A percentile compares a stretch with the other conserved stretches of the same genome.
Evolutionary conservation across 129 eudicot species (phyloP).

Genomic region (Daucus carota): DNA sequence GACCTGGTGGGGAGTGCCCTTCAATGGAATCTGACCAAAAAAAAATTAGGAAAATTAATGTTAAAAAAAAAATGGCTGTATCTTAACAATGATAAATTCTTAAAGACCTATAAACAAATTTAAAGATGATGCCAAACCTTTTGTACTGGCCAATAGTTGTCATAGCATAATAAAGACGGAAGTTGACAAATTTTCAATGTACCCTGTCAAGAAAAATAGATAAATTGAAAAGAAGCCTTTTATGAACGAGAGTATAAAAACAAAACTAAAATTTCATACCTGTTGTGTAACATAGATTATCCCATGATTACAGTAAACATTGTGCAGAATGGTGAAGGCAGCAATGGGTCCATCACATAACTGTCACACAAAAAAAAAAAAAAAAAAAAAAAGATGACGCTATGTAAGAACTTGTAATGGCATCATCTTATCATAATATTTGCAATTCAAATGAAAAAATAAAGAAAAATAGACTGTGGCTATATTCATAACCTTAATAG

Average conservation of each 20-base stretch:
- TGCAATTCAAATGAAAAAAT: background rate
- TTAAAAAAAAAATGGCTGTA: background rate
- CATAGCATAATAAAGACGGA: conserved; percentile 70
- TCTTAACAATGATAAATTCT: background rate
- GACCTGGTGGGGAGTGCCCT: conserved; percentile 98
- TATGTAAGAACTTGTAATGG: conserved; percentile 2
- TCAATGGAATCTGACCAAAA: conserved; percentile 64
- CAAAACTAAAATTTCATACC: conserved; percentile 27
- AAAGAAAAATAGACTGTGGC: background rate
- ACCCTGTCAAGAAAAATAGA: conserved; percentile 41
- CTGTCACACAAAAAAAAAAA: conserved; percentile 36
- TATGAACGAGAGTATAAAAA: background rate
- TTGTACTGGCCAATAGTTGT: conserved; percentile 97
- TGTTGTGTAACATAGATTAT: conserved; percentile 82
- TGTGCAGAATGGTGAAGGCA: conserved; percentile 92
- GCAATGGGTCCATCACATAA: conserved; percentile 89
- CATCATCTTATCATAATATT: background rate
- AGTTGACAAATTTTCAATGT: conserved; percentile 88
- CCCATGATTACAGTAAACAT: conserved; percentile 92
- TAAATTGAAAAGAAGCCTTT: conserved; percentile 8
- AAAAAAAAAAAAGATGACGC: too few relatives aligned
- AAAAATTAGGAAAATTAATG: conserved; percentile 3
- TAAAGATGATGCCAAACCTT: conserved; percentile 40
- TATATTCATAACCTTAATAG: background rate
- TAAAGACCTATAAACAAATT: background rate